Evolutionary conservation across 495 filamentous ascomycete species (phyloP).

Genomic region (Chaetomium fimeti): DNA sequence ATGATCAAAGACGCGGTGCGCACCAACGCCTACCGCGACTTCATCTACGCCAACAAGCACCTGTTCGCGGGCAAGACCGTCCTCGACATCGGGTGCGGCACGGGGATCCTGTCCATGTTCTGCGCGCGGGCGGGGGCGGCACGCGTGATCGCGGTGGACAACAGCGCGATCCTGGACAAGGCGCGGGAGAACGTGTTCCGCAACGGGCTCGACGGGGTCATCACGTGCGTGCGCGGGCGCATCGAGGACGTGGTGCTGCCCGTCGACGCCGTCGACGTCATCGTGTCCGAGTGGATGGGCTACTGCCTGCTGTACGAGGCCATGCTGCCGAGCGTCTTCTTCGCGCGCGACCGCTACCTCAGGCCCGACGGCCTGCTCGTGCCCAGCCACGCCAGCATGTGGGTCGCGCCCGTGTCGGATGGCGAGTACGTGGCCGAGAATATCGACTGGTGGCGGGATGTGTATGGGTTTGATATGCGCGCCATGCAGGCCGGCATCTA

Average conservation of each 20-base stretch:
- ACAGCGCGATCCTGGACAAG: slow-evolving; percentile 95
- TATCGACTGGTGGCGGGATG: slow-evolving; percentile 94
- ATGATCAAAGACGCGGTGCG: slow-evolving; percentile 97
- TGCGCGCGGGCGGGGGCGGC: slow-evolving; percentile 90
- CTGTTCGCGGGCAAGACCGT: slow-evolving; percentile 98
- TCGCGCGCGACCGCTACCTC: slow-evolving; percentile 89
- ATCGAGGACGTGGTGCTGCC: slow-evolving; percentile 94
- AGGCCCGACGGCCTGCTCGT: slow-evolving; percentile 81
- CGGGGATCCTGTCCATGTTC: slow-evolving; percentile 80
- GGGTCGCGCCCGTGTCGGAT: slow-evolving; percentile 83
- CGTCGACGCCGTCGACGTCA: slow-evolving; percentile 90
- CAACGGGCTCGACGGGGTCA: slow-evolving; percentile 79
- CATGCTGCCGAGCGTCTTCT: slow-evolving; percentile 96
- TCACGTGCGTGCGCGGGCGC: slow-evolving; percentile 89
- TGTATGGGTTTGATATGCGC: slow-evolving; percentile 96
- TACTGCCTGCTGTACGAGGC: slow-evolving; percentile 98
- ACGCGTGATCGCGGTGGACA: slow-evolving; percentile 94
- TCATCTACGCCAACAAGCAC: slow-evolving; percentile 95
- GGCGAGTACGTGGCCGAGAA: slow-evolving; percentile 88
- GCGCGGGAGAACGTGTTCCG: slow-evolving; percentile 83
- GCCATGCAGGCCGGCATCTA: slow-evolving; percentile 83
- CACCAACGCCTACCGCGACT: slow-evolving; percentile 92
- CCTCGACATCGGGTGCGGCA: slow-evolving; percentile 96
- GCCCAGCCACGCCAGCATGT: slow-evolving; percentile 86
- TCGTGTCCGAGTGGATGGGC: slow-evolving; percentile 99